Conservation (phyloP, 2,329 filamentous ascomycete genomes). For the Akanthomyces lecanii region DNA sequence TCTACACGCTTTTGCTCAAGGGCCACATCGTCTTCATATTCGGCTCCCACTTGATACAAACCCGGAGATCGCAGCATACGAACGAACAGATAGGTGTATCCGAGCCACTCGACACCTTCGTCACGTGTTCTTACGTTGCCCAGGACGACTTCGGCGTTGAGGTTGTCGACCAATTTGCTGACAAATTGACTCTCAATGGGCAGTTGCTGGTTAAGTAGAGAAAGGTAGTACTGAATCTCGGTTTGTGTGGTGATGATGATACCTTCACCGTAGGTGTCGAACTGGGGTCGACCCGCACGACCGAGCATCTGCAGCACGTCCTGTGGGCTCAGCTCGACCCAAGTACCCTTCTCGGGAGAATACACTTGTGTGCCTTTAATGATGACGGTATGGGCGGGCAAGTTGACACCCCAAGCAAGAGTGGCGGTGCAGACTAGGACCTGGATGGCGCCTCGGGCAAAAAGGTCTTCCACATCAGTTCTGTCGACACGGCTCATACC, state of each 20-base stretch:
- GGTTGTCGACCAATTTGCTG: conserved; percentile 86
- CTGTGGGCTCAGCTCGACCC: conserved; percentile 95
- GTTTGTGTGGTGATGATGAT: conserved; percentile 96
- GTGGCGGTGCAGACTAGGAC: conserved; percentile 97
- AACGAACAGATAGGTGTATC: conserved; percentile 96
- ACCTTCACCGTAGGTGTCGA: conserved; percentile 95
- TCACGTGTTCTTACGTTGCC: conserved; percentile 89
- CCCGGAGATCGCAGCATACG: conserved; percentile 95
- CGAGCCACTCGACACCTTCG: conserved; percentile 97
- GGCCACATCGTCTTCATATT: conserved; percentile 88
- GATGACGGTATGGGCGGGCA: conserved; percentile 95
- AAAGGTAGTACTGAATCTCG: conserved; percentile 97
- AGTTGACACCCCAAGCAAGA: conserved; percentile 97
- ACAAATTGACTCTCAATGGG: conserved; percentile 97
- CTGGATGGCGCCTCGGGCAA: conserved; percentile 84
- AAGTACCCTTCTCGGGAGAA: conserved; percentile 96
- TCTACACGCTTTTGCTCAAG: conserved; percentile 98
- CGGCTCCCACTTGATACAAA: conserved; percentile 89
- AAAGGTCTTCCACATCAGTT: conserved; percentile 91
- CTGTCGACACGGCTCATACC: conserved; percentile 96
- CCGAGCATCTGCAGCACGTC: conserved; percentile 98
- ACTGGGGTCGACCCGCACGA: conserved; percentile 92
- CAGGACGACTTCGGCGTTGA: conserved; percentile 93
- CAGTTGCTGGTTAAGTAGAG: conserved; percentile 91
- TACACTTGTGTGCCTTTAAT: conserved; percentile 99